These are phyloP conservation scores for Tricholomella constricta DNA, from an alignment of 768 basidiomycete genomes.

Conservation along the genomic window DNA sequence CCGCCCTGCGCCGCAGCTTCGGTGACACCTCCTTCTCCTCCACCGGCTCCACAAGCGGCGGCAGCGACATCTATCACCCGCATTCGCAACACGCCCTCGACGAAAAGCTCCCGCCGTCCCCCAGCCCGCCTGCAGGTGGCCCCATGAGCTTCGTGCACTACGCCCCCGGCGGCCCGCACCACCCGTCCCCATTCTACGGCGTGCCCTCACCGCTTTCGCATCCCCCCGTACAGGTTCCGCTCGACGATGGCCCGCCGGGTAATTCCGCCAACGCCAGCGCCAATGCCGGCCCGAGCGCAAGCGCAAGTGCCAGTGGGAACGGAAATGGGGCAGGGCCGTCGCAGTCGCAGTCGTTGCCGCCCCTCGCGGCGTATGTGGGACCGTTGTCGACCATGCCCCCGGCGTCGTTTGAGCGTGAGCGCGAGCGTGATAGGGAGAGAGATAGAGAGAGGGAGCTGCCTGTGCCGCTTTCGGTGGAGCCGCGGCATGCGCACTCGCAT, in stretches of 20 bases:
- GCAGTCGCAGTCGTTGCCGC: constrained; percentile 18
- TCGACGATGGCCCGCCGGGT: constrained; percentile 31
- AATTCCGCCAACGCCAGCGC: constrained; percentile 37
- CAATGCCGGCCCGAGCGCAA: constrained; percentile 18
- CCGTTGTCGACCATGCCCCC: constrained; percentile 39
- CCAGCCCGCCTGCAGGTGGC: constrained; percentile 62
- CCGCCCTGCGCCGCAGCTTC: constrained; percentile 44
- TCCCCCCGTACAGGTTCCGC: constrained; percentile 35
- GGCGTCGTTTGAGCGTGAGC: constrained; percentile 58
- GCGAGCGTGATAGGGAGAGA: constrained; percentile 56
- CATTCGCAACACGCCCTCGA: constrained; percentile 36
- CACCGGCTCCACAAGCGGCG: constrained; percentile 56
- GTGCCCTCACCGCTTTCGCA: constrained; percentile 55
- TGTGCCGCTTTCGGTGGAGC: constrained; percentile 46
- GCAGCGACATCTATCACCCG: constrained; percentile 56
- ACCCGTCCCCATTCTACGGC: constrained; percentile 45
- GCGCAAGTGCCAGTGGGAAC: too few relatives aligned
- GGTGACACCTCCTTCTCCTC: constrained; percentile 55
- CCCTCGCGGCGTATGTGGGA: constrained; percentile 33
- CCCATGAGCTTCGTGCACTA: constrained; percentile 62
- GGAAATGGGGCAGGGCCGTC: background rate
- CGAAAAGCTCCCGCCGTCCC: constrained; percentile 52
- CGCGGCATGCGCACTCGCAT: constrained; percentile 27
- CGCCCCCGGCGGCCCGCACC: constrained; percentile 36
- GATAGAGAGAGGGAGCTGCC: constrained; percentile 51